Percentiles rank a stretch among this genome's conserved stretches.
phyloP scores from a whole-genome alignment of 176 grass and related monocot genomes.

The Phoenix roebelenii region DNA sequence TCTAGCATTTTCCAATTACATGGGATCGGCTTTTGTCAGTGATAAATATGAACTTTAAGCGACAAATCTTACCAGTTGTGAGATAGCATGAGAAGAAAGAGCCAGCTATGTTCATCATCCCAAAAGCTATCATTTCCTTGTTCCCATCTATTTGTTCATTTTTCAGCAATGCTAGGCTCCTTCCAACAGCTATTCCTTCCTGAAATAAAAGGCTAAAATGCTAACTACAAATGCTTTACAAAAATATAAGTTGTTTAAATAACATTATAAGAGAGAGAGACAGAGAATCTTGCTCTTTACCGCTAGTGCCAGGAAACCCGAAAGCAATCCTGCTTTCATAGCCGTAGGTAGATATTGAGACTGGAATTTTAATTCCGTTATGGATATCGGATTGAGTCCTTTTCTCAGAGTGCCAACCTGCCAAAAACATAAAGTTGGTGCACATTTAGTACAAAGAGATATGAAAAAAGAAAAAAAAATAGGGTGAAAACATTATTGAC shows the following conservation, averaged over 20 bases:
- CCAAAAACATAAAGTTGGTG: not conserved
- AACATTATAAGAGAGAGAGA: too few relatives aligned
- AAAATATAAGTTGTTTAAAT: too few relatives aligned
- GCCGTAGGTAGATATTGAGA: conserved; percentile 25
- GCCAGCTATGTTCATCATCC: conserved; percentile 88
- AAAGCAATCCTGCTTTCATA: conserved; percentile 60
- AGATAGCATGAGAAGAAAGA: conserved; percentile 97
- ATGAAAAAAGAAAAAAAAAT: too few relatives aligned
- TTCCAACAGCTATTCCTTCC: conserved; percentile 92
- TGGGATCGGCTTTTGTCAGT: too few relatives aligned
- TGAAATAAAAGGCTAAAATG: conserved; percentile 17
- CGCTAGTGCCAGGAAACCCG: conserved; percentile 72
- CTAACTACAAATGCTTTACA: not conserved
- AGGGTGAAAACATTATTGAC: too few relatives aligned
- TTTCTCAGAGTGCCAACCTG: conserved; percentile 90
- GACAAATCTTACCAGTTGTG: conserved; percentile 42
- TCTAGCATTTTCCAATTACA: not conserved
- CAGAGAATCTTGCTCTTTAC: conserved; percentile 34
- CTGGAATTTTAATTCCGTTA: conserved; percentile 46
- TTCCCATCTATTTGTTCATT: conserved; percentile 95
- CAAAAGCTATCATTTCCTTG: conserved; percentile 97
- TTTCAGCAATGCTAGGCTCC: conserved; percentile 82
- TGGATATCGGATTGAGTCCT: conserved; percentile 73
- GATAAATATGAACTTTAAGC: too few relatives aligned
- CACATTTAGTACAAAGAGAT: not conserved